These are phyloP conservation scores for Ceratocystiopsis sp. DNA, from an alignment of 2,329 filamentous ascomycete genomes.

Conservation along the genomic window DNA sequence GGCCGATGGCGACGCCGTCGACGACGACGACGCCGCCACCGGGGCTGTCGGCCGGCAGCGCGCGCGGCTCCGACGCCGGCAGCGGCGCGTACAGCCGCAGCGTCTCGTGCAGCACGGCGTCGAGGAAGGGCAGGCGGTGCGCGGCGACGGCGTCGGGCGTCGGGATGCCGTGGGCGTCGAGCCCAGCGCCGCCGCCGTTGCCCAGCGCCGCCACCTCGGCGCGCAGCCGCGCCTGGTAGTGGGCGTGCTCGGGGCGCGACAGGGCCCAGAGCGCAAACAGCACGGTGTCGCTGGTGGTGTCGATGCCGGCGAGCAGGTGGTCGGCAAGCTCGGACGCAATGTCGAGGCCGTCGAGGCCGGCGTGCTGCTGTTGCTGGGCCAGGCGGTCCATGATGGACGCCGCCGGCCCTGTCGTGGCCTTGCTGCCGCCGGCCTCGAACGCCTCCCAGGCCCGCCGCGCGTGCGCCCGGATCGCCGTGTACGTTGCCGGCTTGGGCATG, in stretches of 20 bases:
- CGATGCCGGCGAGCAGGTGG: slow-evolving; percentile 34
- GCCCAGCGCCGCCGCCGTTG: slow-evolving; percentile 10
- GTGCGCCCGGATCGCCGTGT: slow-evolving; percentile 28
- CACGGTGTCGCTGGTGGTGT: slow-evolving; percentile 29
- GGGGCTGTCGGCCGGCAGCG: slow-evolving; percentile 11
- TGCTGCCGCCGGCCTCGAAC: no score
- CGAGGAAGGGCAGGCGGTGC: slow-evolving; percentile 25
- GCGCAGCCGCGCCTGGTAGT: slow-evolving; percentile 26
- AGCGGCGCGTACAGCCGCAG: slow-evolving; percentile 31
- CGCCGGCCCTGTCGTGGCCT: no score
- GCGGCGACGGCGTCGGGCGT: slow-evolving; percentile 17
- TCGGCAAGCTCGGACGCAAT: slow-evolving; percentile 36
- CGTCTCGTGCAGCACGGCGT: slow-evolving; percentile 33
- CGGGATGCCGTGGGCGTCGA: slow-evolving; percentile 15
- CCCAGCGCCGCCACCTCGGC: slow-evolving; percentile 19
- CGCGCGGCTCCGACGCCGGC: slow-evolving; percentile 33
- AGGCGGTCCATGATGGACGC: slow-evolving; percentile 21
- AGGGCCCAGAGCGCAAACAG: slow-evolving; percentile 34
- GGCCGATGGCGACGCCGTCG: slow-evolving; percentile 11
- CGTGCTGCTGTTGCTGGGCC: slow-evolving; percentile 13
- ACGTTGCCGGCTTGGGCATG: slow-evolving; percentile 31
- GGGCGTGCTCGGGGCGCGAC: slow-evolving; percentile 23
- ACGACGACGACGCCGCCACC: slow-evolving; percentile 12
- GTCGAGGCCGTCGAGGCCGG: slow-evolving; percentile 22
- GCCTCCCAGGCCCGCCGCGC: slow-evolving; percentile 12